phyloP scores from a whole-genome alignment of 1,139 yeast species.

The Saccharomyces hybrid region DNA sequence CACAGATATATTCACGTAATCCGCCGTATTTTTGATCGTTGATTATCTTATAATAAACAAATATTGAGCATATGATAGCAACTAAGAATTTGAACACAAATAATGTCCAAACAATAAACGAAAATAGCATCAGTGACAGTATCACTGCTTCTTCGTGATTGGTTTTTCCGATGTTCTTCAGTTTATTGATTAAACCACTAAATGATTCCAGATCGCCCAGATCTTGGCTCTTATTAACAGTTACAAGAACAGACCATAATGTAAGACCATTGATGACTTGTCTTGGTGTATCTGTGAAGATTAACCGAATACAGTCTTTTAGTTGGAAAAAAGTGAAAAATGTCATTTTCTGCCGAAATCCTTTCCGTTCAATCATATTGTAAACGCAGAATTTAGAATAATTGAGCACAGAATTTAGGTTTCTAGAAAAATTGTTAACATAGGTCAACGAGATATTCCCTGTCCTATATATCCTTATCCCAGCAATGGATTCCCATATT shows the following conservation, averaged over 20 bases:
- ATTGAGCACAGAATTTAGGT: conserved; percentile 45
- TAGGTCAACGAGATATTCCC: conserved; percentile 65
- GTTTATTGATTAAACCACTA: conserved; percentile 47
- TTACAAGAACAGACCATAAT: conserved; percentile 42
- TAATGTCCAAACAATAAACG: conserved; percentile 64
- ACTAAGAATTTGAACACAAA: conserved; percentile 54
- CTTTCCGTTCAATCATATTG: conserved; percentile 55
- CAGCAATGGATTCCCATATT: conserved; percentile 52
- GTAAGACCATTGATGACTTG: conserved; percentile 78
- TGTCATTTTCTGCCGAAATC: conserved; percentile 59
- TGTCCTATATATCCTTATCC: conserved; percentile 42
- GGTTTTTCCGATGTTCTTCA: conserved; percentile 50
- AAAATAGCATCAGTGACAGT: conserved; percentile 64
- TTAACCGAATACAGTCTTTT: conserved; percentile 53
- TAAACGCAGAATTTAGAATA: conserved; percentile 70
- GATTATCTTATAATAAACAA: conserved; percentile 44
- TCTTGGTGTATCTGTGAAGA: conserved; percentile 81
- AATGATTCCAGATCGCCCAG: conserved; percentile 20
- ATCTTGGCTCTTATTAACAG: conserved; percentile 31
- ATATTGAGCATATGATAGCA: conserved; percentile 51
- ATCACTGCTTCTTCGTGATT: conserved; percentile 62
- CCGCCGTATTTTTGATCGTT: conserved; percentile 16
- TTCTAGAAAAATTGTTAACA: conserved; percentile 57
- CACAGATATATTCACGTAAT: conserved; percentile 25
- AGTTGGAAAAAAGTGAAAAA: conserved; percentile 60